Conservation (phyloP, 257 asterid genomes). For the Solanum piurae region DNA sequence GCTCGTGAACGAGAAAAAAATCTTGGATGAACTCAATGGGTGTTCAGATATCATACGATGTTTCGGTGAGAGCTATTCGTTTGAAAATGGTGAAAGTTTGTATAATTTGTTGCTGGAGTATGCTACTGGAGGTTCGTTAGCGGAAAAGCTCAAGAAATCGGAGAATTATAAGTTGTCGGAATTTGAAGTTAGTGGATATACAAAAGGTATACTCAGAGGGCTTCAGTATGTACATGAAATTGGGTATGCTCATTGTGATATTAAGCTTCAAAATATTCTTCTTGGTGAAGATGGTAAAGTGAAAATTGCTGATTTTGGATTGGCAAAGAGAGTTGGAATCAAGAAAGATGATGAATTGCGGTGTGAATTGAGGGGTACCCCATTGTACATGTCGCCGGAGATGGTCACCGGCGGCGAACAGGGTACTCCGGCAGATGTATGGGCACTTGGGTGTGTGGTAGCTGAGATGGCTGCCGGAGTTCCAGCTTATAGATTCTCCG, state of each 20-base stretch:
- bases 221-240: conserved; percentile 36
- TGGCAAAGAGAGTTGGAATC: conserved; percentile 37
- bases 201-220: conserved; percentile 45
- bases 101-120: conserved; percentile 76
- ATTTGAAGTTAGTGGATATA: conserved; percentile 30
- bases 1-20: conserved; percentile 36
- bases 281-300: conserved; percentile 24
- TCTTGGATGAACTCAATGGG: conserved; percentile 42
- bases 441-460: conserved; percentile 84
- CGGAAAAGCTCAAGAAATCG: conserved; percentile 29
- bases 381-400: conserved; percentile 93
- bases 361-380: conserved; percentile 72
- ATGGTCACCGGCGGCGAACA: conserved; percentile 55
- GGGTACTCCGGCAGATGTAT: conserved; percentile 59
- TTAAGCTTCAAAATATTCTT: conserved; percentile 74
- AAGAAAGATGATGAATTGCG: not conserved
- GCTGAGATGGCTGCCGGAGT: conserved; percentile 61
- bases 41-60: conserved; percentile 59
- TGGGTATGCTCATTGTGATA: conserved; percentile 79
- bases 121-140: conserved; percentile 59
- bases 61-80: conserved; percentile 46
- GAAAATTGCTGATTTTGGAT: conserved; percentile 76
- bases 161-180: conserved; percentile 29
- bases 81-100: conserved; percentile 55
- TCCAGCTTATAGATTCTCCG: conserved; percentile 44